A percentile compares a stretch with the other conserved stretches of the same genome.
Evolutionary conservation across 2,329 filamentous ascomycete species (phyloP).

Genomic region (Stagonosporopsis rhizophila): DNA sequence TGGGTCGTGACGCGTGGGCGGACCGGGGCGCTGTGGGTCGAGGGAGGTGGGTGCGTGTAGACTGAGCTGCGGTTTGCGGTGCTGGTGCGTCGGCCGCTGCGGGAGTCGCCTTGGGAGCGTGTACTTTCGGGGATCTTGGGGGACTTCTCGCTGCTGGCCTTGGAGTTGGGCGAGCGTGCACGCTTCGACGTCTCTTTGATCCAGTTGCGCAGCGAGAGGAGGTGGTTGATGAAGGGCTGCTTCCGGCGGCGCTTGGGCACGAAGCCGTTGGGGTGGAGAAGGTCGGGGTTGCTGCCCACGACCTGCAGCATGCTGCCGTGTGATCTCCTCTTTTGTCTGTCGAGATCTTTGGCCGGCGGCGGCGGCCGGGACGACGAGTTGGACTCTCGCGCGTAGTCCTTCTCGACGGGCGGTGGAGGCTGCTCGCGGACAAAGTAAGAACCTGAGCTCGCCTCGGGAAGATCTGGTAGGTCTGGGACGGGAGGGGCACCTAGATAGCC

Average conservation of each 20-base stretch:
- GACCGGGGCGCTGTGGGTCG: conserved; percentile 30
- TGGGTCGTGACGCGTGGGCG: conserved; percentile 55
- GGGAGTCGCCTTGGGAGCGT: conserved; percentile 14
- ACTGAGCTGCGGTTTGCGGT: conserved; percentile 46
- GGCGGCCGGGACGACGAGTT: conserved; percentile 82
- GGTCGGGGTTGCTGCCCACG: conserved; percentile 72
- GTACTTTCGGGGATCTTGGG: conserved; percentile 37
- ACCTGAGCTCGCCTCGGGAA: conserved; percentile 66
- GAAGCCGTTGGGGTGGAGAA: conserved; percentile 64
- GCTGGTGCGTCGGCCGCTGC: conserved; percentile 40
- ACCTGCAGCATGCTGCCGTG: conserved; percentile 87
- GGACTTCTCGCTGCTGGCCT: conserved; percentile 45
- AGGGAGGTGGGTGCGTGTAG: conserved; percentile 44
- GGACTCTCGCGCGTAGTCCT: conserved; percentile 75
- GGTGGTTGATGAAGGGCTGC: conserved; percentile 70
- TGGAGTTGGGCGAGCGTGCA: conserved; percentile 45
- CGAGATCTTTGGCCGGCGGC: conserved; percentile 81
- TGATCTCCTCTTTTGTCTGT: conserved; percentile 66
- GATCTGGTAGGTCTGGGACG: conserved; percentile 74
- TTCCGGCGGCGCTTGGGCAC: conserved; percentile 64
- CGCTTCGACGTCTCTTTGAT: conserved; percentile 66
- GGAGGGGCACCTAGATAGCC: conserved; percentile 45
- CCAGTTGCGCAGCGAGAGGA: conserved; percentile 74
- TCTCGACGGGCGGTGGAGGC: conserved; percentile 76
- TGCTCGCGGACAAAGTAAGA: conserved; percentile 51